A percentile compares a stretch with the other conserved stretches of the same genome.
Evolutionary conservation across 805 yeast genomes (phyloP).

Genomic region (Candida nonsorbophila): DNA sequence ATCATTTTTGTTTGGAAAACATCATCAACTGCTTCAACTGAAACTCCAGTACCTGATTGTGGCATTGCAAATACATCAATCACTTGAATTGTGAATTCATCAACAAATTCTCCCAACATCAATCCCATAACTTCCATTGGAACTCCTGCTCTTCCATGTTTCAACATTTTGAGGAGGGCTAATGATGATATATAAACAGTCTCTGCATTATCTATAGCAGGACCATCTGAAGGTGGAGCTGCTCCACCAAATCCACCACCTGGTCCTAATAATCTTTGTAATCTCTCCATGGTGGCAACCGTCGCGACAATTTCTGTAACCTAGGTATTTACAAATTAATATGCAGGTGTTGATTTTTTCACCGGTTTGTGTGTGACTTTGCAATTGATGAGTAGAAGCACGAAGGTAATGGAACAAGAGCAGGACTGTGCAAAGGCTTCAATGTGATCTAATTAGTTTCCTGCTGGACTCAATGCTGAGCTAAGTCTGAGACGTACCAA

Average conservation of each 20-base stretch:
- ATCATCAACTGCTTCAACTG: conserved; percentile 98
- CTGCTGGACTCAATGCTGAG: too few species aligned
- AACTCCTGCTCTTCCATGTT: conserved; percentile 91
- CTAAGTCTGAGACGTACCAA: too few species aligned
- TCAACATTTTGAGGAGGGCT: conserved; percentile 92
- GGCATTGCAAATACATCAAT: conserved; percentile 99
- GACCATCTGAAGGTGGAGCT: conserved; percentile 55
- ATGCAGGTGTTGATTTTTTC: too few species aligned
- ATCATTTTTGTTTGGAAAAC: conserved; percentile 98
- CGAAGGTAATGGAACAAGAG: too few species aligned
- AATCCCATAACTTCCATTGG: conserved; percentile 90
- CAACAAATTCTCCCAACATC: conserved; percentile 97
- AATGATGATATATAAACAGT: conserved; percentile 94
- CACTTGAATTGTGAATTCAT: conserved; percentile 94
- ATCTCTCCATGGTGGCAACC: conserved; percentile 38
- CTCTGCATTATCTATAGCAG: conserved; percentile 90
- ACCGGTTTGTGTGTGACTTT: too few species aligned
- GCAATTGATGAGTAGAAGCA: too few species aligned
- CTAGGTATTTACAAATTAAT: too few species aligned
- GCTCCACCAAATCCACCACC: conserved; percentile 43
- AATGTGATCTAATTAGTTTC: too few species aligned
- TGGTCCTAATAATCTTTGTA: conserved; percentile 42
- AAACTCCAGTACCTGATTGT: conserved; percentile 95
- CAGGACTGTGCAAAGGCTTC: too few species aligned
- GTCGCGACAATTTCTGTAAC: too few species aligned